phyloP scores from a whole-genome alignment of 192 early-diverging fungal genomes.

The Piromyces sp. region DNA sequence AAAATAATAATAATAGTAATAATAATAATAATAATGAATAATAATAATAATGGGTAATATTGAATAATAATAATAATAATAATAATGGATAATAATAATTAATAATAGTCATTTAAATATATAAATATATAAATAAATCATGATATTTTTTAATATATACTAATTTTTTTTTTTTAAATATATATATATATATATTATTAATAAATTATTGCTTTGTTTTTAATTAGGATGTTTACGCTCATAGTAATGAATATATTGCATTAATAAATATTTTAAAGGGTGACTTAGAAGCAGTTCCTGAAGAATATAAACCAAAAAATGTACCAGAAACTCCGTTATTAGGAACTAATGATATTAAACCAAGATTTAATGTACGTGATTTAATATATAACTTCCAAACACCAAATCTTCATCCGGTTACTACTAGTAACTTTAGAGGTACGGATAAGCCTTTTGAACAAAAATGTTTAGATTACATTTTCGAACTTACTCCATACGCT shows the following conservation, averaged over 20 bases:
- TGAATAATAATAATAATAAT: no score
- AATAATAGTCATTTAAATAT: no score
- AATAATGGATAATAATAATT: no score
- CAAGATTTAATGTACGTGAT: not conserved
- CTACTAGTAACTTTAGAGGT: not conserved
- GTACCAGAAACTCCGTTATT: not conserved
- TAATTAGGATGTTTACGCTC: not conserved
- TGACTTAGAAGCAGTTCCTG: not conserved
- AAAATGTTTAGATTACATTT: not conserved
- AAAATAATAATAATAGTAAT: no score
- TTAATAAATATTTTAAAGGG: not conserved
- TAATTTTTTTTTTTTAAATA: no score
- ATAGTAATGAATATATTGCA: not conserved
- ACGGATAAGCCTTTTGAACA: not conserved
- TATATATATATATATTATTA: no score
- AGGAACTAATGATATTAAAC: not conserved
- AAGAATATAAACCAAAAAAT: not conserved
- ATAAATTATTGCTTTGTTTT: no score
- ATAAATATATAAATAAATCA: no score
- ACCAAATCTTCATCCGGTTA: not conserved
- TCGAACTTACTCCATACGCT: not conserved
- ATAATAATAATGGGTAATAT: no score
- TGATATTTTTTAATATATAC: no score
- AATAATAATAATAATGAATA: no score
- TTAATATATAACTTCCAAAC: not conserved